Evolutionary conservation across 495 filamentous ascomycete genomes (phyloP).

Genomic region (Xylaria curta): DNA sequence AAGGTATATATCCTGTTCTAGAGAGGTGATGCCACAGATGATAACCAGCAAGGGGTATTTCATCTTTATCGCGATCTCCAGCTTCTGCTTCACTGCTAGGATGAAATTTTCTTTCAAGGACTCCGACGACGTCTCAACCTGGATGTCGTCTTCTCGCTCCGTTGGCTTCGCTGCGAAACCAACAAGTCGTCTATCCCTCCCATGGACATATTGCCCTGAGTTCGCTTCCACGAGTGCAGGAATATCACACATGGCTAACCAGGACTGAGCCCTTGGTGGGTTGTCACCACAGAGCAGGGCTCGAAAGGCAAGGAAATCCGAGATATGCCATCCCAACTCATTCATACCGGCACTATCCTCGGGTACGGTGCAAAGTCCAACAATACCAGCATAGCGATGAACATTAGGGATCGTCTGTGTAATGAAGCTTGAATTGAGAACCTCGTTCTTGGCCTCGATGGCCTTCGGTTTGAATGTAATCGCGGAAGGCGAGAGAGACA

Average conservation of each 20-base stretch:
- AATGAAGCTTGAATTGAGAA: slow-evolving; percentile 35
- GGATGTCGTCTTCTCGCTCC: slow-evolving; percentile 30
- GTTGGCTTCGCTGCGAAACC: slow-evolving; percentile 4
- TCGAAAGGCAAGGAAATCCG: slow-evolving; percentile 48
- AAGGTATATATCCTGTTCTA: slow-evolving; percentile 48
- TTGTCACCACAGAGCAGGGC: slow-evolving; percentile 39
- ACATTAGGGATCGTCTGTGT: slow-evolving; percentile 44
- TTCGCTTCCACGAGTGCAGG: slow-evolving; percentile 22
- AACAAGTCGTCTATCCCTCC: slow-evolving; percentile 26
- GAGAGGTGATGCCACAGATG: slow-evolving; percentile 41
- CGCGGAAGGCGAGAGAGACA: not conserved
- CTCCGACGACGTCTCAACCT: slow-evolving; percentile 29
- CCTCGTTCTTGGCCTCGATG: slow-evolving; percentile 12
- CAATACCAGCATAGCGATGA: slow-evolving; percentile 30
- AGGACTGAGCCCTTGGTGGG: slow-evolving; percentile 35
- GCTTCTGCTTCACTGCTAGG: slow-evolving; percentile 23
- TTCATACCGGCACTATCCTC: slow-evolving; percentile 31
- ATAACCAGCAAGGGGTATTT: slow-evolving; percentile 39
- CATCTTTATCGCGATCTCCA: slow-evolving; percentile 28
- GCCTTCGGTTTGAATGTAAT: not conserved
- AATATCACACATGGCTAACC: slow-evolving; percentile 39
- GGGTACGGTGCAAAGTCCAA: slow-evolving; percentile 45
- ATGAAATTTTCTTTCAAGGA: slow-evolving; percentile 32
- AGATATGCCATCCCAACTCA: slow-evolving; percentile 46
- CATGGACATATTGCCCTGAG: slow-evolving; percentile 31